Percentiles rank a stretch among this genome's conserved stretches.
These are phyloP conservation scores for Trichomonas gallinae DNA, from an alignment of 208 protist species.

Conservation along the genomic window DNA sequence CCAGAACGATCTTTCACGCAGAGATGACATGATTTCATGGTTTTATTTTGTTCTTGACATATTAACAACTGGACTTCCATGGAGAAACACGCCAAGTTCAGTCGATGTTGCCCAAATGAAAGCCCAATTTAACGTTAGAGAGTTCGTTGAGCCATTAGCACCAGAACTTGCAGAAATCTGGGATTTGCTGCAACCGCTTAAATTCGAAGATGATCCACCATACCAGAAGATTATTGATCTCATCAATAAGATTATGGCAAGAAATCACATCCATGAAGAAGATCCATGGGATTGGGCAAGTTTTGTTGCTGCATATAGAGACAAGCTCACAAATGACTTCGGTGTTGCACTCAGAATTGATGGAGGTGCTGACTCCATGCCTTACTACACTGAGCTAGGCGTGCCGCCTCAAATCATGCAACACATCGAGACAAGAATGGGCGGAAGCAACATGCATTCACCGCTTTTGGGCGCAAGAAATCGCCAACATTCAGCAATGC, in stretches of 20 bases:
- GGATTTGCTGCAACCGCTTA: neutral
- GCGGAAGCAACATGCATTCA: neutral
- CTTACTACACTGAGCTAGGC: neutral
- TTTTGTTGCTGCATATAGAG: neutral
- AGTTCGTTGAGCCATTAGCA: neutral
- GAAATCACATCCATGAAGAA: neutral
- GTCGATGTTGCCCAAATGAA: neutral
- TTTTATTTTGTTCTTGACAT: neutral
- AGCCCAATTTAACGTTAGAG: neutral
- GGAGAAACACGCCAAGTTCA: neutral
- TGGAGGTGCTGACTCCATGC: neutral
- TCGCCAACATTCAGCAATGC: neutral
- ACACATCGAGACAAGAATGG: neutral
- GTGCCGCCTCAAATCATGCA: neutral
- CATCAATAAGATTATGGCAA: neutral
- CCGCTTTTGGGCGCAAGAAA: neutral
- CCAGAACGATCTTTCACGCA: neutral
- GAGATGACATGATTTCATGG: conserved; percentile 14
- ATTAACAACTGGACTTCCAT: neutral
- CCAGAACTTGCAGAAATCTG: neutral
- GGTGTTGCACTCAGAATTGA: conserved; percentile 7
- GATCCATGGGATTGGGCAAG: neutral
- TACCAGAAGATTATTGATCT: neutral
- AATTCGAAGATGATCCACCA: neutral
- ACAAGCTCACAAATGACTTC: neutral